Base-by-base conservation (phyloP, 495 filamentous ascomycete species). In the Aspergillus conjunctus region DNA sequence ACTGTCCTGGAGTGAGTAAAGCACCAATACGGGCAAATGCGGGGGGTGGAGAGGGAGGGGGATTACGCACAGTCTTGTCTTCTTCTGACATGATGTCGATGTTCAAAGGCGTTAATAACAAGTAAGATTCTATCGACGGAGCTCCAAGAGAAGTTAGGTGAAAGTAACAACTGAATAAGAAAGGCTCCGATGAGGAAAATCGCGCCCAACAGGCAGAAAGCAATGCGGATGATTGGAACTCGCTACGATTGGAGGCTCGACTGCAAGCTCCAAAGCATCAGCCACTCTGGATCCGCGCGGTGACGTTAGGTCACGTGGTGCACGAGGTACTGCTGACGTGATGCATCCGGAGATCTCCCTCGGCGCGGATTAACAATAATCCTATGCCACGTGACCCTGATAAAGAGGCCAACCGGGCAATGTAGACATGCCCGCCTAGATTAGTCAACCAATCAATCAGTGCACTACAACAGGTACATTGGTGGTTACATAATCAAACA, bases 221-320 rank as follows among this genome's bases (percentile, higher is more conserved):
- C 57, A 69, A 66, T 62, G 58, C 56, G 56, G 56, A 51, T 46
- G 31, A 21, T 50, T 34, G 41, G 41, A 57, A 59, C 44, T 62
- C 37, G 63, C 57, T 68, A 63, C 48, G 58, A 62, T 61, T 68
- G 67, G 69, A 72, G 51, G 43, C 58, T 41, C 9, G 39, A 60
- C 48, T 59, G 26, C n/a, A 30, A 74, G 68, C 71, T 71, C 69
- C 64, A 65, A 26, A 66, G 58, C 66, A 70, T 63, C 54, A 61
- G 61, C 60, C 57, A 60, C 60, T 56, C 45, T 56, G 56, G 26
- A 30, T 10, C 32, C 57, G 37, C 54, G 51, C 59, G 68, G 73
- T 77, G 76, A 76, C 74, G 73, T 75, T 69, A 62, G 41, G 62
- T 60, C 73, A 75, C 73, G 73, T 76, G 73, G 70, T 4, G 17